These are phyloP conservation scores for Gloeostereum incarnatum DNA, from an alignment of 768 basidiomycete genomes.

Conservation along the genomic window DNA sequence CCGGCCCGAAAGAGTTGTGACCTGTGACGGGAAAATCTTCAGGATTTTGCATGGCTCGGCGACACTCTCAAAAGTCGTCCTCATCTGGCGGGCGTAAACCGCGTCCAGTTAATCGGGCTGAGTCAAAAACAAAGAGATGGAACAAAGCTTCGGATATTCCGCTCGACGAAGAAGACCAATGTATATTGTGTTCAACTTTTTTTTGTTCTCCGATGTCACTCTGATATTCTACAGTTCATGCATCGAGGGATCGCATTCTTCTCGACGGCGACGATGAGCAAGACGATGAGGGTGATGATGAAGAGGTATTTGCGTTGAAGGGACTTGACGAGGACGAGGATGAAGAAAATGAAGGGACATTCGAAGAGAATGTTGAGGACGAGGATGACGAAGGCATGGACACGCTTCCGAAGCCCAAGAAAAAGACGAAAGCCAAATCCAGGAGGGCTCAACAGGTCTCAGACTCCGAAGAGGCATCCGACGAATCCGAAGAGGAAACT, in stretches of 20 bases:
- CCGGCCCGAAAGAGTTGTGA: too few species aligned
- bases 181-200: constrained; percentile 29
- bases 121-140: too few species aligned
- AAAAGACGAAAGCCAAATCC: constrained; percentile 16
- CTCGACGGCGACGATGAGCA: constrained; percentile 50
- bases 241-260: constrained; percentile 66
- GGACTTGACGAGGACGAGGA: constrained; percentile 45
- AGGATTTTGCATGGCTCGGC: too few species aligned
- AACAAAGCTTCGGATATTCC: constrained; percentile 59
- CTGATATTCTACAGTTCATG: constrained; percentile 44
- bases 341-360: constrained; percentile 32
- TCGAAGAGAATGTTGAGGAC: constrained; percentile 22
- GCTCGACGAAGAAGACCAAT: constrained; percentile 72
- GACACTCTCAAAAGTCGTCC: too few species aligned
- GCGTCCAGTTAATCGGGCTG: too few species aligned
- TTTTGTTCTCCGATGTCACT: too few species aligned
- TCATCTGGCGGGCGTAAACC: too few species aligned
- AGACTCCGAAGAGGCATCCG: constrained; percentile 25
- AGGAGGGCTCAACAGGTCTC: constrained; percentile 17
- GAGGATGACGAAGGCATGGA: constrained; percentile 16
- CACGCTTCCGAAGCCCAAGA: constrained; percentile 17
- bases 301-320: constrained; percentile 74
- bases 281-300: constrained; percentile 53
- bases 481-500: constrained; percentile 56
- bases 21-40: too few species aligned